These are phyloP conservation scores for Spironucleus salmonicida DNA, from an alignment of 208 protist genomes.

Conservation along the genomic window DNA sequence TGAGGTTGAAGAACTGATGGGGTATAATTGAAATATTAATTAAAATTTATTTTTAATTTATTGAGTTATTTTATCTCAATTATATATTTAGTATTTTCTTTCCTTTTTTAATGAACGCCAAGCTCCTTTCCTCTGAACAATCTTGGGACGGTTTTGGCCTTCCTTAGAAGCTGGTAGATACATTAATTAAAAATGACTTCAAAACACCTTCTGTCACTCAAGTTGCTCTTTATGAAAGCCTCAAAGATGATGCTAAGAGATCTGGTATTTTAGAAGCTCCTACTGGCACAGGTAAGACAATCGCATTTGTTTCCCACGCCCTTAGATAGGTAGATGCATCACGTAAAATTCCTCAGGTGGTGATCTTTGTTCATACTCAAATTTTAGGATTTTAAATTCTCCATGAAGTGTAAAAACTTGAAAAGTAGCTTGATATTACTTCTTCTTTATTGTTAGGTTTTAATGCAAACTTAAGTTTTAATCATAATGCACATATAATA, in stretches of 20 bases:
- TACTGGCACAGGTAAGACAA: conserved; percentile 24
- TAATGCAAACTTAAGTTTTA: too few relatives aligned
- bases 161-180: background rate
- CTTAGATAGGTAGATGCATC: background rate
- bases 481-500: background rate
- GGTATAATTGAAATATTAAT: too few relatives aligned
- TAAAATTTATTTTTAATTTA: too few relatives aligned
- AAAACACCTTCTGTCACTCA: background rate
- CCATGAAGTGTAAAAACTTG: background rate
- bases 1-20: too few relatives aligned
- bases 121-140: background rate
- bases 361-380: conserved; percentile 11
- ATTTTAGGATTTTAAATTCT: conserved; percentile 15
- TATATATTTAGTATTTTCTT: too few relatives aligned
- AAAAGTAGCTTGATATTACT: background rate
- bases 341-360: background rate
- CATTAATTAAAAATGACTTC: background rate
- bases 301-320: background rate
- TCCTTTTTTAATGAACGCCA: too few relatives aligned
- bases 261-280: conserved; percentile 18
- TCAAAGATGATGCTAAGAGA: background rate
- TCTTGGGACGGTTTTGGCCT: background rate
- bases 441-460: background rate
- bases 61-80: too few relatives aligned
- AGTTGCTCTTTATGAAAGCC: background rate